Conservation (phyloP, 441 rosid genomes). For the Biscutella laevigata region DNA sequence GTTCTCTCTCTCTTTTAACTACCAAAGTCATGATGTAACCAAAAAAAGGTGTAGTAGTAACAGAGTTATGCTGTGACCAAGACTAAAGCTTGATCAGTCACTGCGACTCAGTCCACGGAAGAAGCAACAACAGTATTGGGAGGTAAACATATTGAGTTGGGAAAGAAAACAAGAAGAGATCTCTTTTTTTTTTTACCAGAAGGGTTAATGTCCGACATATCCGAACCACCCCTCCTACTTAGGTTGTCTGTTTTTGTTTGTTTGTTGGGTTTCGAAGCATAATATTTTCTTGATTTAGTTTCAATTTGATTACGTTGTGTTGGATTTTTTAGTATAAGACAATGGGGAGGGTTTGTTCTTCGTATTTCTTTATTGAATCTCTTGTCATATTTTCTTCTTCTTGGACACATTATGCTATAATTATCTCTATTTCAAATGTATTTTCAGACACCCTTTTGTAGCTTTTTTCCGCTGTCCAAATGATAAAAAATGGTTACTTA, state of each 20-base stretch:
- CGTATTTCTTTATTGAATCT: conserved; percentile 30
- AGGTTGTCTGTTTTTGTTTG: conserved; percentile 4
- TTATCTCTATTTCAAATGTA: neutral
- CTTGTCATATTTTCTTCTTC: conserved; percentile 23
- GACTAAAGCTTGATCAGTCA: conserved; percentile 23
- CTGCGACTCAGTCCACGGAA: conserved; percentile 5
- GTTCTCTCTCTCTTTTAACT: conserved; percentile 11
- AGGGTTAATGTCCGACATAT: conserved; percentile 22
- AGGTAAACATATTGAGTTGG: conserved; percentile 21
- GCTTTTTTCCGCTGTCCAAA: too few species aligned
- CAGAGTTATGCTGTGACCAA: conserved; percentile 22
- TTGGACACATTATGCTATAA: neutral
- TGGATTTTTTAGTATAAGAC: conserved; percentile 22
- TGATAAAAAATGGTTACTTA: too few species aligned
- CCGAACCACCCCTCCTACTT: conserved; percentile 16
- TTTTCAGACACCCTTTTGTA: conserved; percentile 11
- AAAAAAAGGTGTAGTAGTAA: conserved; percentile 24
- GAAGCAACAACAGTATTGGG: conserved; percentile 17
- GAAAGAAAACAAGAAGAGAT: conserved; percentile 16
- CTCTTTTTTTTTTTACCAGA: conserved; percentile 8
- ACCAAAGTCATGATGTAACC: conserved; percentile 30
- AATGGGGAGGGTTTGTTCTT: conserved; percentile 18
- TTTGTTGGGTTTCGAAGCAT: conserved; percentile 13
- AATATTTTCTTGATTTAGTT: conserved; percentile 1
- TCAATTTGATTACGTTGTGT: conserved; percentile 20